Conservation (phyloP, 2,329 filamentous ascomycete species). For the Stachybotrys echinatus region DNA sequence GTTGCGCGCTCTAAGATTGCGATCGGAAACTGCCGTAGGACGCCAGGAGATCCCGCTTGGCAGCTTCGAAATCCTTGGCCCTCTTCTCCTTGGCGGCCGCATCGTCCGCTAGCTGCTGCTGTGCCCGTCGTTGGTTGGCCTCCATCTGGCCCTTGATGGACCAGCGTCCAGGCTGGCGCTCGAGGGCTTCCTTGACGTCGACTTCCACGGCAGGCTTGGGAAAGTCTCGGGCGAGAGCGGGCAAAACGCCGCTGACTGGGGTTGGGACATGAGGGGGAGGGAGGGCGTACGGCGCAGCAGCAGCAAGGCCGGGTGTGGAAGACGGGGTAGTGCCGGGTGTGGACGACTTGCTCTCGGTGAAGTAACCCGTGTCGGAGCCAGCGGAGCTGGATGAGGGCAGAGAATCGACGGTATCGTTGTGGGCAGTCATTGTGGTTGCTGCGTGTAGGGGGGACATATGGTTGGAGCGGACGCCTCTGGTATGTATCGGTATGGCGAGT, state of each 20-base stretch:
- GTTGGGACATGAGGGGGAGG: neutral
- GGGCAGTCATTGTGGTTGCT: neutral
- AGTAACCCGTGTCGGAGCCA: constrained; percentile 12
- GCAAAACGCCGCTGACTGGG: constrained; percentile 23
- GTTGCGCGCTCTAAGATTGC: no score
- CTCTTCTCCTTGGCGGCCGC: constrained; percentile 27
- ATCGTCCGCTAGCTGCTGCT: constrained; percentile 12
- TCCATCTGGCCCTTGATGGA: constrained; percentile 30
- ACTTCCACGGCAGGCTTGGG: constrained; percentile 34
- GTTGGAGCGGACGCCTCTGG: no score
- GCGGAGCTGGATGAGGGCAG: constrained; percentile 6
- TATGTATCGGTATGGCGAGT: no score
- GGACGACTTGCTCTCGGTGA: constrained; percentile 13
- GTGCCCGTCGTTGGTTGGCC: constrained; percentile 22
- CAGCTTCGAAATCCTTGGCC: constrained; percentile 35
- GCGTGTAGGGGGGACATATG: neutral
- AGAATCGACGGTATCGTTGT: constrained; percentile 8
- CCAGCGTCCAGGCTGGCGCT: constrained; percentile 37
- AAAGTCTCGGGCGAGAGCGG: constrained; percentile 28
- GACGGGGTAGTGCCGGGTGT: constrained; percentile 14
- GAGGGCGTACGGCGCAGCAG: neutral
- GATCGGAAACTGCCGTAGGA: constrained; percentile 17
- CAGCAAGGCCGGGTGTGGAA: constrained; percentile 11
- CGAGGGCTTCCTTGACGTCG: constrained; percentile 36
- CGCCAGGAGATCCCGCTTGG: constrained; percentile 41